Conservation (phyloP, 257 asterid species). For the Galeopsis tetrahit region DNA sequence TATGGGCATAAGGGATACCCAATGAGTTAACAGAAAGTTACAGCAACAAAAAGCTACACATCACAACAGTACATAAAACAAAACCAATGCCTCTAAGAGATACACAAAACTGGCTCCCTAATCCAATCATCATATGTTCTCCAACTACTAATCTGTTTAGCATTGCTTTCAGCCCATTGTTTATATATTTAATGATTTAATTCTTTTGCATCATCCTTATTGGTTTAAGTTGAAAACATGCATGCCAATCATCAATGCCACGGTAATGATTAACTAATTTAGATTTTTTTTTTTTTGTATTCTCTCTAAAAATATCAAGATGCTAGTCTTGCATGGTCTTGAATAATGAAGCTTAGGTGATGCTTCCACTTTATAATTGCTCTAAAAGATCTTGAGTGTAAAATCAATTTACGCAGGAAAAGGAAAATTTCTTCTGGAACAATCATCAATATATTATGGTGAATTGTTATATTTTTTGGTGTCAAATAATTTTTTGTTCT, state of each 20-base stretch:
- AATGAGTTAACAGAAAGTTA: too few species aligned
- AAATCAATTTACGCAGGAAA: not conserved
- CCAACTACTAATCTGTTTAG: too few species aligned
- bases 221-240: slow-evolving; percentile 7
- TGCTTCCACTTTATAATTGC: not conserved
- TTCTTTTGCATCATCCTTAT: slow-evolving; percentile 23
- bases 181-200: not conserved
- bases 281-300: not conserved
- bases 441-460: not conserved
- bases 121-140: too few species aligned
- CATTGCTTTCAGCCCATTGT: slow-evolving; percentile 11
- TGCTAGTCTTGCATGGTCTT: slow-evolving; percentile 15
- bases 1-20: too few species aligned
- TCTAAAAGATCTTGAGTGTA: not conserved
- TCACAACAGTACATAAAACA: too few species aligned
- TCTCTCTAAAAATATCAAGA: not conserved
- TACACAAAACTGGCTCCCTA: too few species aligned
- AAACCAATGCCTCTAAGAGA: too few species aligned
- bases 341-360: not conserved
- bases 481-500: not conserved
- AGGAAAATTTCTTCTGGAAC: slow-evolving; percentile 3
- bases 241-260: not conserved
- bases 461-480: not conserved
- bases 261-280: slow-evolving; percentile 13
- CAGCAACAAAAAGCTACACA: too few species aligned